A percentile compares a stretch with the other conserved stretches of the same genome.
Conservation (phyloP, 495 filamentous ascomycete genomes). For the Podospora fimiseda region DNA sequence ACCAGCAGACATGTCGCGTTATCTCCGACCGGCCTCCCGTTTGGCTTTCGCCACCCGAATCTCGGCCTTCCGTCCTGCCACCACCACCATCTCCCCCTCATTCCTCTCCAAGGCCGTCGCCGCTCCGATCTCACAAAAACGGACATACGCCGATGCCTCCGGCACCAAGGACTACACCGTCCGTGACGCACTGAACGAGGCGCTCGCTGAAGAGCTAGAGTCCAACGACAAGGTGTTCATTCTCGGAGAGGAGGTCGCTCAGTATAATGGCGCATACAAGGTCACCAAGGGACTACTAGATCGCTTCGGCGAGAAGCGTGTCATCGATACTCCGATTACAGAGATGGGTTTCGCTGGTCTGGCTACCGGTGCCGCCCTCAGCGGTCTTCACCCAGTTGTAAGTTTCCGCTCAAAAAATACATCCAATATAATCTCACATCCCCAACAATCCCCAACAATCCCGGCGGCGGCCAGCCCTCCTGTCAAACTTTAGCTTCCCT, state of each 20-base stretch:
- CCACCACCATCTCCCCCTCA: conserved; percentile 44
- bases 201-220: conserved; percentile 95
- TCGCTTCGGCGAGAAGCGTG: conserved; percentile 92
- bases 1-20: conserved; percentile 50
- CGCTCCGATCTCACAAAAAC: conserved; percentile 37
- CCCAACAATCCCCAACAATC: background rate
- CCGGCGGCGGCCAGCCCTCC: no score
- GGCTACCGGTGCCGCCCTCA: conserved; percentile 87
- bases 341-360: conserved; percentile 92
- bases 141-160: conserved; percentile 49
- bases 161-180: conserved; percentile 90
- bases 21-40: conserved; percentile 74
- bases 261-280: conserved; percentile 99
- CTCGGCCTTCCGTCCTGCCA: conserved; percentile 39
- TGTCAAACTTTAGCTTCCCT: no score
- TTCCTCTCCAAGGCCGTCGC: conserved; percentile 43
- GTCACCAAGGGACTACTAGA: conserved; percentile 95
- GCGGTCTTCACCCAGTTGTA: conserved; percentile 89
- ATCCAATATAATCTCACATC: background rate
- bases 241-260: conserved; percentile 94
- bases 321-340: conserved; percentile 98
- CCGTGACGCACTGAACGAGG: conserved; percentile 94
- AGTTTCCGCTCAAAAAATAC: conserved; percentile 34
- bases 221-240: conserved; percentile 89
- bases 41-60: conserved; percentile 60